Evolutionary conservation across 2,329 filamentous ascomycete species (phyloP), one percentile per base, ranked within the genome.

Genomic region (Colletotrichum echinochloae): DNA sequence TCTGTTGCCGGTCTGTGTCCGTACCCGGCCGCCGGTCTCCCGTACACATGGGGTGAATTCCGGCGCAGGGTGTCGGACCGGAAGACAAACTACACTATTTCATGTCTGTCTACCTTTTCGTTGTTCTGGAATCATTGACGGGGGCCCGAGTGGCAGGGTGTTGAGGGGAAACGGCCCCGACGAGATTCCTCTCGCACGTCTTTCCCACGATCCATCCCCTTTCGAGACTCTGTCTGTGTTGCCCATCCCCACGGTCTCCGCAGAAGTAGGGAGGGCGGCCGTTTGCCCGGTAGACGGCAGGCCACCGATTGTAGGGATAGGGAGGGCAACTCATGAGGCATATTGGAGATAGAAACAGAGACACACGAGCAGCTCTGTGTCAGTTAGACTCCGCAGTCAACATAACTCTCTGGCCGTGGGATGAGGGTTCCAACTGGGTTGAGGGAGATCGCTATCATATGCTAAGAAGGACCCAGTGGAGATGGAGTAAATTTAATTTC

Each of bases 271-370:
- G 18, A 4, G 33, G 18, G n/a, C 28, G 49, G n/a, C 14, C 8
- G 7, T 26, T 14, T 35, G 52, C n/a, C n/a, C 7, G 11, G 33
- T 18, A 39, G 52, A 35, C n/a, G 14, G n/a, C n/a, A 39, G n/a
- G 18, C 12, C 14, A 6, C n/a, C 2, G n/a, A 56, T 33, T 3
- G 14, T 49, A 23, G 23, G 59, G n/a, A 61, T n/a, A 30, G 33
- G 41, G 12, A 26, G 7, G 33, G 18, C n/a, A 18, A 20, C 23
- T n/a, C 33, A 51, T 51, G 46, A 33, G 33, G 59, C 46, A 61
- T 28, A 11, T 51, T 51, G 51, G 46, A 61, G 59, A 39, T 61
- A 51, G 23, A 51, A 51, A 61, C 44, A 61, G 44, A 37, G 59
- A 61, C 30, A 39, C 33, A 48, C n/a, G 5, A 35, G 7, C 16